Percentiles rank a stretch among this genome's conserved stretches.
These are phyloP conservation scores for Dendrobium huoshanense DNA, from an alignment of 106 monocot genomes.

Conservation along the genomic window DNA sequence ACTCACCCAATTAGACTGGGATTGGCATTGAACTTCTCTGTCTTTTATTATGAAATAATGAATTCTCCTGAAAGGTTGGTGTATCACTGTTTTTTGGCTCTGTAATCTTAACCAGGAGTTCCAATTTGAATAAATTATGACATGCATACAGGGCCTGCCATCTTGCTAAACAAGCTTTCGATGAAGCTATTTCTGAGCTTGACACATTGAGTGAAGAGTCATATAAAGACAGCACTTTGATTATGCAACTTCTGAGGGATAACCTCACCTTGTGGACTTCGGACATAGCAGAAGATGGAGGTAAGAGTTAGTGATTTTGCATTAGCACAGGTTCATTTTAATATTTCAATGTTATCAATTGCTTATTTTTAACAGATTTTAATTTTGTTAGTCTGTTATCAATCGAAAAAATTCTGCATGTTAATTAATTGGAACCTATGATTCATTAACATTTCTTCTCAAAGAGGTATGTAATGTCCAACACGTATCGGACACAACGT, in stretches of 20 bases:
- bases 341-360: not conserved
- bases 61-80: conserved; percentile 51
- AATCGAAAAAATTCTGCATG: not conserved
- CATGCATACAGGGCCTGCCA: conserved; percentile 19
- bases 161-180: conserved; percentile 31
- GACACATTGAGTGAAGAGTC: conserved; percentile 31
- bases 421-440: not conserved
- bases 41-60: conserved; percentile 71
- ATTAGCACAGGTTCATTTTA: not conserved
- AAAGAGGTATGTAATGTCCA: too few relatives aligned
- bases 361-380: not conserved
- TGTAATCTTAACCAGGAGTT: not conserved
- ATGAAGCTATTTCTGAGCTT: conserved; percentile 34
- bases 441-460: too few relatives aligned
- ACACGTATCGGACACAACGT: too few relatives aligned
- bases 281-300: conserved; percentile 29
- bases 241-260: conserved; percentile 34
- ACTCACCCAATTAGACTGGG: conserved; percentile 61
- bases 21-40: conserved; percentile 63
- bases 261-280: conserved; percentile 37
- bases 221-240: conserved; percentile 34
- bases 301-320: conserved; percentile 4
- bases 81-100: not conserved
- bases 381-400: not conserved
- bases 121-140: not conserved